Evolutionary conservation across 78 protist species (phyloP).

Genomic region (Isochrysis galbana): DNA sequence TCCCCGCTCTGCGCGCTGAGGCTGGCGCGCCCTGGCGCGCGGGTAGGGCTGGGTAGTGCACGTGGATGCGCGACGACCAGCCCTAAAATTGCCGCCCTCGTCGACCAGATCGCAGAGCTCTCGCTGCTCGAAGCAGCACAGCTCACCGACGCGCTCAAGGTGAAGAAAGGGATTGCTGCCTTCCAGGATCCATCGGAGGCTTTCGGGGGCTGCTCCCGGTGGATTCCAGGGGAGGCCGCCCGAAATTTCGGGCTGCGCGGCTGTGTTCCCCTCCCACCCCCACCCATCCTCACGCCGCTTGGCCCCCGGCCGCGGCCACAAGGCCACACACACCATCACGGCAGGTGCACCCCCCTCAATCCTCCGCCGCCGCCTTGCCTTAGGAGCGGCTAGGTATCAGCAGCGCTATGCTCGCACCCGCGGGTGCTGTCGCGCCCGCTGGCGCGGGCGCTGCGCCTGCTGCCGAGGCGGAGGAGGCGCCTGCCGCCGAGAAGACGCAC

Average conservation of each 20-base stretch:
- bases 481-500: neutral
- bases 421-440: neutral
- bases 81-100: neutral
- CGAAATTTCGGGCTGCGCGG: neutral
- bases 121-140: neutral
- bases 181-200: neutral
- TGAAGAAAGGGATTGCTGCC: neutral
- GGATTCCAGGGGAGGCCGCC: neutral
- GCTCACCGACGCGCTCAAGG: conserved; percentile 7
- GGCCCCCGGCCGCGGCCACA: neutral
- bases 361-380: neutral
- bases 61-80: too few species aligned
- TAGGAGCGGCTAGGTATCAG: neutral
- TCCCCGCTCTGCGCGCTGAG: too few species aligned
- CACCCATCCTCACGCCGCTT: neutral
- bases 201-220: neutral
- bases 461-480: neutral
- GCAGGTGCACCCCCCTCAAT: neutral
- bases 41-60: too few species aligned
- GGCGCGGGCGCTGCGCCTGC: neutral
- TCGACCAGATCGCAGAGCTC: neutral
- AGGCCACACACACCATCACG: too few species aligned
- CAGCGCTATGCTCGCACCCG: neutral
- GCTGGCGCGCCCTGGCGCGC: too few species aligned
- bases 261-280: neutral